Evolutionary conservation across 208 protist genomes (phyloP).

Genomic region (Trypanosomatidae sp.): DNA sequence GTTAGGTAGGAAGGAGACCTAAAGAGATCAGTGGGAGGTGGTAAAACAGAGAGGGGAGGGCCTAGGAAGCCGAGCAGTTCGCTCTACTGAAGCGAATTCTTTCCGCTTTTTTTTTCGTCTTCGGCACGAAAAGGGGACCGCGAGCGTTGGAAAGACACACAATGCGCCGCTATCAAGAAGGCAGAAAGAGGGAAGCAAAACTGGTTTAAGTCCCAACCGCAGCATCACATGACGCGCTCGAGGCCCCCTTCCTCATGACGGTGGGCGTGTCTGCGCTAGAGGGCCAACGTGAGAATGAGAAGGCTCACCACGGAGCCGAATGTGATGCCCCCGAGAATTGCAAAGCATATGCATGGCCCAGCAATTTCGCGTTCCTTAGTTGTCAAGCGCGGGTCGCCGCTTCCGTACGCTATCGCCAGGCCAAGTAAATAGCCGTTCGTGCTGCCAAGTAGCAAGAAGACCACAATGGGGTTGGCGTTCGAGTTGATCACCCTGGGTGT

Average conservation of each 20-base stretch:
- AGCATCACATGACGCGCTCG: too few species aligned
- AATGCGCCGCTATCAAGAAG: too few species aligned
- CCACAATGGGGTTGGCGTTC: constrained; percentile 38
- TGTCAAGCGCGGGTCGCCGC: constrained; percentile 32
- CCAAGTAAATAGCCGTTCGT: constrained; percentile 45
- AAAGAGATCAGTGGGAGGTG: neutral
- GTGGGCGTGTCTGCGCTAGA: constrained; percentile 1
- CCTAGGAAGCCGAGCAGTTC: too few species aligned
- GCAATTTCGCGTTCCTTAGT: constrained; percentile 27
- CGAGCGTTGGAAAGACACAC: too few species aligned
- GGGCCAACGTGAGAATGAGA: constrained; percentile 31
- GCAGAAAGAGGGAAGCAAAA: too few species aligned
- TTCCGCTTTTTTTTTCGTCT: too few species aligned
- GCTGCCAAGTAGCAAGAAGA: constrained; percentile 35
- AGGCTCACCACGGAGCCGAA: constrained; percentile 29
- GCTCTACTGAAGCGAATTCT: too few species aligned
- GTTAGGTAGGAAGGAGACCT: neutral
- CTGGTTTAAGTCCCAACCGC: too few species aligned
- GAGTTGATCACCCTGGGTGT: constrained; percentile 37
- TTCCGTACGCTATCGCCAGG: constrained; percentile 38
- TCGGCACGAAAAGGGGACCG: too few species aligned
- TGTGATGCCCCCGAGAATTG: constrained; percentile 31
- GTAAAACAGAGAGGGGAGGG: too few species aligned
- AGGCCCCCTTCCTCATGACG: too few species aligned
- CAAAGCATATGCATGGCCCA: constrained; percentile 35